These are phyloP conservation scores for Laetiporus sulphureus DNA, from an alignment of 1,284 basidiomycete genomes.

Conservation along the genomic window DNA sequence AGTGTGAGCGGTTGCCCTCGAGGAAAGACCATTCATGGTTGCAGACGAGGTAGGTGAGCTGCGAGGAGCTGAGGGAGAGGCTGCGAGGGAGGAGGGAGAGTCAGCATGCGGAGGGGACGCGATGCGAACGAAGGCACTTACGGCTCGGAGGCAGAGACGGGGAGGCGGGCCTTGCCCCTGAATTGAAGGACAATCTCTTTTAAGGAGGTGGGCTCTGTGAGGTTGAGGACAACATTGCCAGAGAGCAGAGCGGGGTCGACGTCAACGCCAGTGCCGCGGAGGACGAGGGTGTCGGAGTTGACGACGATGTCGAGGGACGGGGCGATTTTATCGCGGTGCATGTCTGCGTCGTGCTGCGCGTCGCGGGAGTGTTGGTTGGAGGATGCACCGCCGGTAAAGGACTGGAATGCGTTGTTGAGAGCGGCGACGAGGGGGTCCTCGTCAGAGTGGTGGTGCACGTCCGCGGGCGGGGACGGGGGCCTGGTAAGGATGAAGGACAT, in stretches of 20 bases:
- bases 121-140: slow-evolving; percentile 32
- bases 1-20: slow-evolving; percentile 69
- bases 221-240: slow-evolving; percentile 73
- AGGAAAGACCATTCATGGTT: slow-evolving; percentile 88
- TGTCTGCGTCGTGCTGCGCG: slow-evolving; percentile 30
- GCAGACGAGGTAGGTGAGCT: slow-evolving; percentile 63
- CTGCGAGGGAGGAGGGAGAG: slow-evolving; percentile 10
- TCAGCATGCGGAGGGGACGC: background rate
- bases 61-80: slow-evolving; percentile 38
- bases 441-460: slow-evolving; percentile 16
- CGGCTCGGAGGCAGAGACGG: slow-evolving; percentile 57
- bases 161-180: slow-evolving; percentile 75
- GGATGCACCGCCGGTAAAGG: slow-evolving; percentile 11
- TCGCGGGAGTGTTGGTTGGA: slow-evolving; percentile 28
- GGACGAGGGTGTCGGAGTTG: slow-evolving; percentile 59
- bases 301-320: slow-evolving; percentile 70
- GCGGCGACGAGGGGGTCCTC: slow-evolving; percentile 27
- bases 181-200: slow-evolving; percentile 84
- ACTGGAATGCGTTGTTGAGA: slow-evolving; percentile 27
- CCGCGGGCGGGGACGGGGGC: slow-evolving; percentile 12
- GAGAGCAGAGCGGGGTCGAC: slow-evolving; percentile 73
- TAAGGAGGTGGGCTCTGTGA: slow-evolving; percentile 77
- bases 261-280: slow-evolving; percentile 79
- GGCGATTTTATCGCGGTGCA: slow-evolving; percentile 32
- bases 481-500: slow-evolving; percentile 26